Evolutionary conservation across 176 grass and related monocot species (phyloP), one percentile per base, ranked within the genome.

Genomic region (barley (Hordeum vulgare)): DNA sequence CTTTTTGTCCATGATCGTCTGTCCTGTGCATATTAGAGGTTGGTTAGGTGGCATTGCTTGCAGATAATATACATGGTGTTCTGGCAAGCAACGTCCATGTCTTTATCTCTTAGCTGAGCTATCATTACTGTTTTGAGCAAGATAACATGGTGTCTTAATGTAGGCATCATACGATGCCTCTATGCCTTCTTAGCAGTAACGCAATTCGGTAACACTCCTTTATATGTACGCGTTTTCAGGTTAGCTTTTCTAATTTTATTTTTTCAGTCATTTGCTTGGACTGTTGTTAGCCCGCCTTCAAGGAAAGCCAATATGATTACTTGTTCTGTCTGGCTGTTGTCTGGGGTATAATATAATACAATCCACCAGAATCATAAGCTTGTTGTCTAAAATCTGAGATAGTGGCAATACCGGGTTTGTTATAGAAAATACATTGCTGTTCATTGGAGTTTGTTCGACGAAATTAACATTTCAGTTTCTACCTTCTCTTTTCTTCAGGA

Each of bases 401-500:
- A 6, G 3, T 23, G 17, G 8, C 23, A 53, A 1, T 51, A 41
- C 61, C 11, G 9, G 26, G 24, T 69, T 21, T 35, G 23, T 26
- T 57, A 1, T 8, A 53, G 37, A 13, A 24, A 83, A 17, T 27
- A 1, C 14, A 4, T 59, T 44, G 5, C 33, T 44, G 10, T 40
- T 81, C 0, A 3, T 11, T 29, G 29, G 45, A 44, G 7, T 20
- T 15, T 59, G 54, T 9, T 59, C 36, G 85, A 21, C 14, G 17
- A 73, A 81, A 14, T 0, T 31, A n/a, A 76, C 87, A 70, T 80
- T 26, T 25, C 3, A 4, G 7, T 1, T 8, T 49, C 7, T 20
- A 5, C 3, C 5, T 41, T 53, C n/a, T 74, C 69, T 79, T 14
- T 33, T 74, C 75, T 79, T 11, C 80, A 90, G 88, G 88, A 62